Conservation (phyloP, 2,329 filamentous ascomycete genomes). For the Phialophora verrucosa region DNA sequence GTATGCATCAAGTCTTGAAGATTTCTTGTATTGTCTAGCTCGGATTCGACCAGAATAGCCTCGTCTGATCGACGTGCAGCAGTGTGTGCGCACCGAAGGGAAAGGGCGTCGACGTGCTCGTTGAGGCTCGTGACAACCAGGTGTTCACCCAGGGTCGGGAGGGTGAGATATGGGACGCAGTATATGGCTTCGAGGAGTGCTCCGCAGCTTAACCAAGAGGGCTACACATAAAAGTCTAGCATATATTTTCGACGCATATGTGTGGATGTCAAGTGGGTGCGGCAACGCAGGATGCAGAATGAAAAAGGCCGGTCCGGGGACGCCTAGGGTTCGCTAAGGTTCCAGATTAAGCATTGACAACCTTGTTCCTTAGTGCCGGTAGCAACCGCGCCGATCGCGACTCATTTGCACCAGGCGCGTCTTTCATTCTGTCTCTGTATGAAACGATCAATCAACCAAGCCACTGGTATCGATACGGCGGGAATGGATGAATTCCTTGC, state of each 20-base stretch:
- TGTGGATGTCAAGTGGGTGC: slow-evolving; percentile 5
- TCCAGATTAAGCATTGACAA: slow-evolving; percentile 25
- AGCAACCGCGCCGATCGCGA: slow-evolving; percentile 13
- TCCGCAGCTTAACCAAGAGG: not conserved
- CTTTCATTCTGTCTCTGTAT: not conserved
- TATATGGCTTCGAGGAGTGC: not conserved
- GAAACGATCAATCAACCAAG: not conserved
- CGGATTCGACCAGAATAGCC: not conserved
- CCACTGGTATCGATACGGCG: not conserved
- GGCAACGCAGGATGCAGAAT: slow-evolving; percentile 18
- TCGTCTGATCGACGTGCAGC: not conserved
- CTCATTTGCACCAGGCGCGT: not conserved
- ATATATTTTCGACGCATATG: not conserved
- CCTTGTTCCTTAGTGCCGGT: slow-evolving; percentile 29
- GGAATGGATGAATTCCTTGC: not conserved
- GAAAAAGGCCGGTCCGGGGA: slow-evolving; percentile 19
- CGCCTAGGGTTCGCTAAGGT: slow-evolving; percentile 18
- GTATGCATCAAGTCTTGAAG: slow-evolving; percentile 14
- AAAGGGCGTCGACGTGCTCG: not conserved
- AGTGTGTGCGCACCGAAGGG: not conserved
- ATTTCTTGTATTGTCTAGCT: not conserved
- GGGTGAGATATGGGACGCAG: not conserved
- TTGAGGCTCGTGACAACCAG: not conserved
- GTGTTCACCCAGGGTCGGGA: not conserved
- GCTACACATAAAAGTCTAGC: not conserved